Evolutionary conservation across 2,329 filamentous ascomycete genomes (phyloP).

Genomic region (Monosporascus sp.): DNA sequence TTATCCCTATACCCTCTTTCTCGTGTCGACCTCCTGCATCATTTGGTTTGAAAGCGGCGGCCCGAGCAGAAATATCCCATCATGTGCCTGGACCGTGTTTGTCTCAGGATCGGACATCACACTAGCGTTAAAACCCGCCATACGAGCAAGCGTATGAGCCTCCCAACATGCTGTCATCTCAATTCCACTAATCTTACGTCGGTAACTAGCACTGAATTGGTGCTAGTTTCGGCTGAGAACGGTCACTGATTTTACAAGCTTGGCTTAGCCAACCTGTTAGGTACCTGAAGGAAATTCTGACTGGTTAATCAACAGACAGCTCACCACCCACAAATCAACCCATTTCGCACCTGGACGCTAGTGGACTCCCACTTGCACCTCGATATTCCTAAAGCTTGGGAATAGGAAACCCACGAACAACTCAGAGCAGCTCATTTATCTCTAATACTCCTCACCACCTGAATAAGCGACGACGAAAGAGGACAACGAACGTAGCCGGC

Average conservation of each 20-base stretch:
- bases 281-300: not conserved
- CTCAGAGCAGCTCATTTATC: not conserved
- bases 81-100: no score
- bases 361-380: not conserved
- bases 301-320: not conserved
- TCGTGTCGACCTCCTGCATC: no score
- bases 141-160: not conserved
- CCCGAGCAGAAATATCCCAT: no score
- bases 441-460: not conserved
- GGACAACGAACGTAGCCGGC: not conserved
- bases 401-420: not conserved
- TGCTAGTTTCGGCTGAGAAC: not conserved
- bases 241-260: not conserved
- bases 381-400: not conserved
- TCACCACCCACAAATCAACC: not conserved
- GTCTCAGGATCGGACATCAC: no score
- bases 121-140: no score
- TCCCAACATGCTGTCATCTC: not conserved
- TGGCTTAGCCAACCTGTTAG: not conserved
- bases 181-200: not conserved
- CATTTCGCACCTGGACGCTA: not conserved
- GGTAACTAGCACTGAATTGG: not conserved
- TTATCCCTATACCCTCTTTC: no score
- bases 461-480: not conserved
- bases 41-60: no score